These are phyloP conservation scores for Furcasterigmium sp. DNA, from an alignment of 2,329 filamentous ascomycete species.

Conservation along the genomic window DNA sequence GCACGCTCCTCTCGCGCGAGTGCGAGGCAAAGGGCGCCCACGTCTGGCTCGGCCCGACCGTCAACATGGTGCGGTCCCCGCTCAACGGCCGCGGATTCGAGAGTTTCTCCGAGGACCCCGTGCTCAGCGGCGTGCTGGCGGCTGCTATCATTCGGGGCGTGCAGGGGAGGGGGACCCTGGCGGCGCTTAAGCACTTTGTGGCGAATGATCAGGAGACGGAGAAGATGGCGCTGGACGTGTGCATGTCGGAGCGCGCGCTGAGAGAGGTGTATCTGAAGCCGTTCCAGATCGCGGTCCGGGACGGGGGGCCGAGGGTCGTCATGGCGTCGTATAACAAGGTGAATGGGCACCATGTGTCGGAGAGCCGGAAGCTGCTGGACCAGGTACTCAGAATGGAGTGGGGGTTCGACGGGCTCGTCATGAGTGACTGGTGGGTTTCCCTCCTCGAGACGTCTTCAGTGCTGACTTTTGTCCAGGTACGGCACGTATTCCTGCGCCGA, in stretches of 20 bases:
- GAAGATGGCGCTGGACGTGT: conserved; percentile 39
- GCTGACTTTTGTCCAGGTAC: conserved; percentile 11
- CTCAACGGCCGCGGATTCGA: conserved; percentile 61
- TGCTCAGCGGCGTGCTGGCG: conserved; percentile 17
- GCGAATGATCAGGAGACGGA: conserved; percentile 45
- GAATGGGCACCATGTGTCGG: conserved; percentile 28
- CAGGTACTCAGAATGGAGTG: conserved; percentile 6
- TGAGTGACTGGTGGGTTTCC: conserved; percentile 9
- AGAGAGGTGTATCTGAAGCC: conserved; percentile 60
- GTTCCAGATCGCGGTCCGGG: conserved; percentile 55
- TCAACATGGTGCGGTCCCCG: conserved; percentile 58
- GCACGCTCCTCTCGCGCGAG: conserved; percentile 11
- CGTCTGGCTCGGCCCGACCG: conserved; percentile 55
- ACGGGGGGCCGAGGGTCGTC: conserved; percentile 47
- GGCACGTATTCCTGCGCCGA: conserved; percentile 20
- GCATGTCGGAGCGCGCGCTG: conserved; percentile 47
- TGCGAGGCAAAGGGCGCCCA: conserved; percentile 44
- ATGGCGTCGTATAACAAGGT: conserved; percentile 56
- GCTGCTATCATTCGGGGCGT: conserved; percentile 24
- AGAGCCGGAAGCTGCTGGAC: conserved; percentile 3
- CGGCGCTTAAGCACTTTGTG: conserved; percentile 27
- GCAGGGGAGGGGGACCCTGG: conserved; percentile 22
- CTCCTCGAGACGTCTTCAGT: not conserved
- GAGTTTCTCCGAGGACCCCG: conserved; percentile 51
- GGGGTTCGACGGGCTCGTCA: conserved; percentile 9